phyloP scores from a whole-genome alignment of 176 grass and related monocot species.

The Lolium perenne region DNA sequence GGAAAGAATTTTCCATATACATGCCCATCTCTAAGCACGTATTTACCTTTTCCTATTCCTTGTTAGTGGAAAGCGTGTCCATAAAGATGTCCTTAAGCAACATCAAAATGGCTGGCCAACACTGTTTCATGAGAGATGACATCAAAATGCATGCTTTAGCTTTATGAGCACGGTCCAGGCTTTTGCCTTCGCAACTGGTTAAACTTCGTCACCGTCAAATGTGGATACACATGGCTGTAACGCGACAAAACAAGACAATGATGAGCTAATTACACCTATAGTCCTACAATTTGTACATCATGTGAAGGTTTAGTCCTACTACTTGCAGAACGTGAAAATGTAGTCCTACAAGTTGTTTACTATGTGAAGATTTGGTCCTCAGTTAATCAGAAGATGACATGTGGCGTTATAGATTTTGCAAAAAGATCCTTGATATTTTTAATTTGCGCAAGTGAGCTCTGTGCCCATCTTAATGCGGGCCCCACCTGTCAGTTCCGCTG shows the following conservation, averaged over 20 bases:
- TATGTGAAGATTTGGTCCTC: too few species aligned
- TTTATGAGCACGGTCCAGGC: not conserved
- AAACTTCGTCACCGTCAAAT: not conserved
- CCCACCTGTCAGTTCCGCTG: too few species aligned
- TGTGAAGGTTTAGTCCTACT: too few species aligned
- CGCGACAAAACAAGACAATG: not conserved
- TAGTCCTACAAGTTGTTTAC: too few species aligned
- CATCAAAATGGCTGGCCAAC: conserved; percentile 37
- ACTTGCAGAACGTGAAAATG: too few species aligned
- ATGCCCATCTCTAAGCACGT: not conserved
- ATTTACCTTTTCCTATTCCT: not conserved
- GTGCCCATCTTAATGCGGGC: too few species aligned
- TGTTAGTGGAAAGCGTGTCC: conserved; percentile 4
- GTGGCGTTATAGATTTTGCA: too few species aligned
- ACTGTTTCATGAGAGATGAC: conserved; percentile 33
- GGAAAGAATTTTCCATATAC: not conserved
- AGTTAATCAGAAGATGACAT: too few species aligned
- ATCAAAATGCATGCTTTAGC: conserved; percentile 44
- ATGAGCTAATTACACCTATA: too few species aligned
- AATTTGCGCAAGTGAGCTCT: too few species aligned
- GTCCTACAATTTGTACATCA: too few species aligned
- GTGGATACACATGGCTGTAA: not conserved
- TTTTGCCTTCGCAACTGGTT: not conserved
- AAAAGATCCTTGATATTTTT: too few species aligned
- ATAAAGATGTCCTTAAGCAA: not conserved